Evolutionary conservation across 495 filamentous ascomycete genomes (phyloP), one percentile per base, ranked within the genome.

Genomic region (Daldinia caldariorum): DNA sequence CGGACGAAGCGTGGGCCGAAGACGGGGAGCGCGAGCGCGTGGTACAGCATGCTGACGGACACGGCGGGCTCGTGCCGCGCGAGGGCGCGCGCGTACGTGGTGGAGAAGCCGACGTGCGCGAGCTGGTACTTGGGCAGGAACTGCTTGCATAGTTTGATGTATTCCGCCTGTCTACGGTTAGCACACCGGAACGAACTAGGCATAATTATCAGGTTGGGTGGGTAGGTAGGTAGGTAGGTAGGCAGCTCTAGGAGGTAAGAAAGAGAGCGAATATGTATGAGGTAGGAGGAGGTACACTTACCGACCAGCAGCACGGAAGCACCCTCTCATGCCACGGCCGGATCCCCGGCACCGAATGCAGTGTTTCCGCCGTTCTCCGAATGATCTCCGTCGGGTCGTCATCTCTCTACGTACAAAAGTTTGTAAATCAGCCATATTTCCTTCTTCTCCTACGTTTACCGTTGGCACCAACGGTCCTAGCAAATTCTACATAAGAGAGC

Each of bases 231-330:
- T 7, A 20, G 1, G 12, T 12, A 1, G 26, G 4, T 20, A 16
- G 6, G 34, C 32, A 14, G 3, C 26, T 29, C 9, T 26, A 47
- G 3, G 18, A 31, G 5, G 37, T 39, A 9, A n/a, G 37, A 57
- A 9, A n/a, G 34, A 16, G 26, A 45, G 22, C n/a, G 18, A n/a
- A n/a, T n/a, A 31, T n/a, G 34, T 55, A 31, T 16, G 31, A n/a
- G 3, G 61, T 34, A 53, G 57, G 0, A n/a, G n/a, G 13, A 22
- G 56, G 32, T 34, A 32, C 12, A 74, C 83, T 74, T 81, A 89
- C 89, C 29, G 87, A 88, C 94, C 94, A 97, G 69, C 86, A 89
- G 14, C 94, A 94, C 1, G 96, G 83, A 2, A 94, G 77, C 29
- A 97, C 80, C 32, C 94, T 87, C 51, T 89, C 77, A 14, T 82